Evolutionary conservation across 129 eudicot genomes (phyloP).

Genomic region (Saposhnikovia divaricata): DNA sequence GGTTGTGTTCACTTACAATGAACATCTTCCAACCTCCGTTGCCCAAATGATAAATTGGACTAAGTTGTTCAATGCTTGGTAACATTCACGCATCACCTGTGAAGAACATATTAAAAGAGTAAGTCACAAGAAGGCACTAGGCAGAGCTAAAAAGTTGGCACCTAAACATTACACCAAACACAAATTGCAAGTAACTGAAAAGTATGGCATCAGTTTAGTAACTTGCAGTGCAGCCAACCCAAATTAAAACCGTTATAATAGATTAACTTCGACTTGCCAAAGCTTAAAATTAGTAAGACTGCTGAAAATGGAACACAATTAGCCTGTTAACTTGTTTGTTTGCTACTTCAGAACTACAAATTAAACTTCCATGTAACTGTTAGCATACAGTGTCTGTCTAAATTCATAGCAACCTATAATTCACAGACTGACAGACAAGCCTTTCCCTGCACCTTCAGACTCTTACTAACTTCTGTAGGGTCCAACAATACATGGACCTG

Average conservation of each 20-base stretch:
- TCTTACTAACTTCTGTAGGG: background rate
- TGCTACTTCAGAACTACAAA: too few relatives aligned
- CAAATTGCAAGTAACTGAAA: slow-evolving; percentile 5
- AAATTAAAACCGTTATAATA: background rate
- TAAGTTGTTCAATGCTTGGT: background rate
- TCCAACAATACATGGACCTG: background rate
- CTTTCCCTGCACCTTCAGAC: background rate
- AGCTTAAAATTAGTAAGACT: background rate
- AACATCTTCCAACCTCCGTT: background rate
- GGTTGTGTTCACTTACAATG: background rate
- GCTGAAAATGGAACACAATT: background rate
- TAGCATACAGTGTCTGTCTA: background rate
- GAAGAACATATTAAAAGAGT: background rate
- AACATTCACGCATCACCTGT: background rate
- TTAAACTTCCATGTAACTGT: background rate
- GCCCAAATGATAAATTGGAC: too few relatives aligned
- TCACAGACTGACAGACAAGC: background rate
- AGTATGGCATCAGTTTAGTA: background rate
- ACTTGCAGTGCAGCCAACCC: background rate
- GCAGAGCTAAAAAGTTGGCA: background rate
- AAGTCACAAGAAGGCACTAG: background rate
- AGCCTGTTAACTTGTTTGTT: background rate
- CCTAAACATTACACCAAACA: slow-evolving; percentile 2
- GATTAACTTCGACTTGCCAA: background rate
- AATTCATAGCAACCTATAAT: background rate